A percentile compares a stretch with the other conserved stretches of the same genome.
Conservation (phyloP, 352 stramenopile species). For the Pythium guiyangense region DNA sequence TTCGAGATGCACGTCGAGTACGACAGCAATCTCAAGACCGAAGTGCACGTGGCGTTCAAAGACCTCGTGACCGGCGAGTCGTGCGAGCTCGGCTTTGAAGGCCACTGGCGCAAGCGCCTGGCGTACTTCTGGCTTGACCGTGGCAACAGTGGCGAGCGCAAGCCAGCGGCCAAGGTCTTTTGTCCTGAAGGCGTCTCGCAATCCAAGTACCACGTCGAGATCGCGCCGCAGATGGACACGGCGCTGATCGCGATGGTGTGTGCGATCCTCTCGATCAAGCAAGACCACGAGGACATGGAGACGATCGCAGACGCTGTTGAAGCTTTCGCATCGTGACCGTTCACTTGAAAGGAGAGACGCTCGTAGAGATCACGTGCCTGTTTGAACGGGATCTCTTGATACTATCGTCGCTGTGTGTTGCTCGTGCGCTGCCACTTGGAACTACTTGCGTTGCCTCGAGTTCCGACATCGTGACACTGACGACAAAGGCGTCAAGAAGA, state of each 20-base stretch:
- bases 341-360: too few species aligned
- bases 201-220: constrained; percentile 18
- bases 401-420: too few species aligned
- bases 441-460: too few species aligned
- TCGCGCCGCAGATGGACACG: constrained; percentile 24
- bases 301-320: too few species aligned
- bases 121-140: constrained; percentile 7
- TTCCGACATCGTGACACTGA: too few species aligned
- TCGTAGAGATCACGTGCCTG: too few species aligned
- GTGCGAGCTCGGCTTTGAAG: constrained; percentile 3
- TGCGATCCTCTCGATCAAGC: too few species aligned
- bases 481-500: too few species aligned
- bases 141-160: not conserved
- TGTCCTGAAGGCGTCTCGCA: not conserved
- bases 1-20: constrained; percentile 5
- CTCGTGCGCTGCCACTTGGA: too few species aligned
- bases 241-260: constrained; percentile 24
- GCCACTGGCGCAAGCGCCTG: not conserved
- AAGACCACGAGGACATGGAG: too few species aligned
- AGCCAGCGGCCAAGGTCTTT: constrained; percentile 1
- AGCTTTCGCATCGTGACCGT: too few species aligned
- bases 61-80: not conserved
- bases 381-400: too few species aligned
- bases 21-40: not conserved
- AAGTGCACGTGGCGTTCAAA: not conserved